Evolutionary conservation across 2,329 filamentous ascomycete genomes (phyloP).

Genomic region (Beauveria pseudobassiana): DNA sequence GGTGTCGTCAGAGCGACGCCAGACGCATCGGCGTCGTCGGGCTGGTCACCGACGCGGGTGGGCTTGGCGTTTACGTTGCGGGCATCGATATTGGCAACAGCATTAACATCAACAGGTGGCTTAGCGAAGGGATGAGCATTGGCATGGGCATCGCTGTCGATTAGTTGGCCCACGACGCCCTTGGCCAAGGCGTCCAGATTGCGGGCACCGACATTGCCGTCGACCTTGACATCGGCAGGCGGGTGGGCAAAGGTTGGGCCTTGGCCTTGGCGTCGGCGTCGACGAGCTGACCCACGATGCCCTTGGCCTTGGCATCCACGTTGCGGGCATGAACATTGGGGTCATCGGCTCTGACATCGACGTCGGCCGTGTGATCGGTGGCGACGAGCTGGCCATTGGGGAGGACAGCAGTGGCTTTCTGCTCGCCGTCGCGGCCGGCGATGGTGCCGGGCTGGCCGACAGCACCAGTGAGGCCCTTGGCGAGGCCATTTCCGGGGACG

Average conservation of each 20-base stretch:
- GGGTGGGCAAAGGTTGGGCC: background rate
- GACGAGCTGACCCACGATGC: background rate
- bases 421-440: too few species aligned
- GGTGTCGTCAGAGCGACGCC: too few species aligned
- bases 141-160: background rate
- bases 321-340: background rate
- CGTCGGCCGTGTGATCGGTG: background rate
- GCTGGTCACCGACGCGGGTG: too few species aligned
- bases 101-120: background rate
- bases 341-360: background rate
- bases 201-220: background rate
- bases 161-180: background rate
- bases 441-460: too few species aligned
- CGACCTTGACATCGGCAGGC: background rate
- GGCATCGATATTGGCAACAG: background rate
- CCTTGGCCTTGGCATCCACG: background rate
- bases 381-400: background rate
- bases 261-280: background rate
- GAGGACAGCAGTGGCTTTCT: too few species aligned
- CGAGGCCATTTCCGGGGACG: too few species aligned
- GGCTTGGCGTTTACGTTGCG: too few species aligned
- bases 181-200: background rate
- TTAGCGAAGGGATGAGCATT: background rate
- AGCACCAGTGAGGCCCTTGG: too few species aligned
- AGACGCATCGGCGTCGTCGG: too few species aligned